phyloP scores from a whole-genome alignment of 805 yeast genomes.

The Candida easanensis region DNA sequence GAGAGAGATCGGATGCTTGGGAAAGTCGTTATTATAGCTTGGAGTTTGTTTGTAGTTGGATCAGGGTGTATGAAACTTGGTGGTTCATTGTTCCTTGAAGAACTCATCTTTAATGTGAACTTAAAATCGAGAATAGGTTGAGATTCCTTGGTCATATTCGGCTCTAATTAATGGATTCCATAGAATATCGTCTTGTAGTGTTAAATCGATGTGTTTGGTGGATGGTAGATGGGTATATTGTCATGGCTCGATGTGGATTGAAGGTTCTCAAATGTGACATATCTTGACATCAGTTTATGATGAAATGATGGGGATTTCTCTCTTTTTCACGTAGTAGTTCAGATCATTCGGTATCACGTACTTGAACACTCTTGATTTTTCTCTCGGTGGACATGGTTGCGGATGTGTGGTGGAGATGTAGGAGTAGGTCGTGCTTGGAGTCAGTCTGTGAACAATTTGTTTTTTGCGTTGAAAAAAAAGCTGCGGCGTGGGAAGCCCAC shows the following conservation, averaged over 20 bases:
- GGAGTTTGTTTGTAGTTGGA: no score
- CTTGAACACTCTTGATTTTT: conserved; percentile 78
- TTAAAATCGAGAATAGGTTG: no score
- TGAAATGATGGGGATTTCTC: not conserved
- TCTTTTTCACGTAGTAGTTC: not conserved
- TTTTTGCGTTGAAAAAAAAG: conserved; percentile 22
- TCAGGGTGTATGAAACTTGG: no score
- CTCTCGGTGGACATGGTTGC: conserved; percentile 57
- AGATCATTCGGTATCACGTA: conserved; percentile 41
- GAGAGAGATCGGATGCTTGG: not conserved
- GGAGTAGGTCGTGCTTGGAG: conserved; percentile 13
- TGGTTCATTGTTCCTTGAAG: no score
- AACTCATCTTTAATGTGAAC: no score
- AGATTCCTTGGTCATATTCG: no score
- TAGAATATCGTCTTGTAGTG: no score
- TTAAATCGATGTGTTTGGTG: not conserved
- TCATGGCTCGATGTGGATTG: not conserved
- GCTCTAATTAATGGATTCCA: no score
- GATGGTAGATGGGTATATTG: not conserved
- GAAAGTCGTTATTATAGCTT: no score
- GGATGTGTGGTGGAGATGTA: conserved; percentile 14
- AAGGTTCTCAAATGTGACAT: not conserved
- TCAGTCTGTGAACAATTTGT: conserved; percentile 24
- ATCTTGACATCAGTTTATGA: not conserved
- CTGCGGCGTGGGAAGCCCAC: conserved; percentile 14